These are phyloP conservation scores for Acacia pycnantha DNA, from an alignment of 331 rosid species.

Conservation along the genomic window DNA sequence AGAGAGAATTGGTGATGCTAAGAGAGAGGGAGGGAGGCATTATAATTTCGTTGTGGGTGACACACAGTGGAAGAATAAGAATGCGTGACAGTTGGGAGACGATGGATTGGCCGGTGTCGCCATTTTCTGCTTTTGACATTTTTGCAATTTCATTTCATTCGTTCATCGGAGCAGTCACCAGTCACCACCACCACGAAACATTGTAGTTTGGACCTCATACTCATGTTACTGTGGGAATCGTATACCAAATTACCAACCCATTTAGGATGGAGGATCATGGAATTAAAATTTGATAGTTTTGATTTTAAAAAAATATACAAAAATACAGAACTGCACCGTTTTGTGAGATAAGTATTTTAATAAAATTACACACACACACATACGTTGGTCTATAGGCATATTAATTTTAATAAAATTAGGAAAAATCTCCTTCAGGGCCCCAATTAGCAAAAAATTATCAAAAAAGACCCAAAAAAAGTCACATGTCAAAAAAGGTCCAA, in stretches of 20 bases:
- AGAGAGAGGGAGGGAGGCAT: slow-evolving; percentile 39
- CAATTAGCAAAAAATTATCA: too few species aligned
- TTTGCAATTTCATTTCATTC: neutral
- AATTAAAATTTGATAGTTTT: too few species aligned
- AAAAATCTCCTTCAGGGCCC: too few species aligned
- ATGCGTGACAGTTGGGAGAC: slow-evolving; percentile 70
- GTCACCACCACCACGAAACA: slow-evolving; percentile 10
- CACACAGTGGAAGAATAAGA: slow-evolving; percentile 49
- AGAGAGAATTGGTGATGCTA: slow-evolving; percentile 20
- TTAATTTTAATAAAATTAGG: neutral
- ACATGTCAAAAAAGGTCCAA: too few species aligned
- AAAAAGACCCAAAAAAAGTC: too few species aligned
- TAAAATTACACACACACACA: too few species aligned
- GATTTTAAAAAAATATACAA: too few species aligned
- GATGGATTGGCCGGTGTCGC: slow-evolving; percentile 43
- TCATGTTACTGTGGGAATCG: neutral
- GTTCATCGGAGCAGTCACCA: slow-evolving; percentile 36
- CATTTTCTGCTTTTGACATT: slow-evolving; percentile 31
- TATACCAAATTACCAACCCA: neutral
- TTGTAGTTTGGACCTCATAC: neutral
- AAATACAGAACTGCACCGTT: too few species aligned
- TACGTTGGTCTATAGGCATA: neutral
- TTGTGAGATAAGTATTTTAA: too few species aligned
- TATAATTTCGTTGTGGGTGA: slow-evolving; percentile 55
- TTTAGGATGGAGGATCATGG: neutral